A percentile compares a stretch with the other conserved stretches of the same genome.
Evolutionary conservation across 73 alveolate genomes (phyloP).

Genomic region (Blepharisma stoltei): DNA sequence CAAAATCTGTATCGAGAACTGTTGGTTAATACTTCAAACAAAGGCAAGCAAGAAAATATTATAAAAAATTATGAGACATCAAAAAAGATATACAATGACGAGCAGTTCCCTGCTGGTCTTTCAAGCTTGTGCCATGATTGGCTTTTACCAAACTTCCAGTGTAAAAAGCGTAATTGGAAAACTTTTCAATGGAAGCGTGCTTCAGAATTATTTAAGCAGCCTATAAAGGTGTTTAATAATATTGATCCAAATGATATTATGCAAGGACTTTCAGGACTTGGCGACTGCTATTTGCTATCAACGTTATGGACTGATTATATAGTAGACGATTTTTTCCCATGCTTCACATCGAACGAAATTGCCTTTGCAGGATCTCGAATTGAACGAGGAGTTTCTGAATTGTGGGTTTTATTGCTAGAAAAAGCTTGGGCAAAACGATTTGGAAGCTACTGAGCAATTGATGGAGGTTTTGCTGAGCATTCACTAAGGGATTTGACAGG

Average conservation of each 20-base stretch:
- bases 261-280: constrained; percentile 58
- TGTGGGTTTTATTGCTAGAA: constrained; percentile 96
- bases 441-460: constrained; percentile 88
- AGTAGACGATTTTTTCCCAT: constrained; percentile 92
- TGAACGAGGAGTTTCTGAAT: constrained; percentile 79
- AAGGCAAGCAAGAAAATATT: constrained; percentile 3
- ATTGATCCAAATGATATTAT: constrained; percentile 67
- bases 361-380: constrained; percentile 68
- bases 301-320: constrained; percentile 70
- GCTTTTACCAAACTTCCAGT: neutral
- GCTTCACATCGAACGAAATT: constrained; percentile 49
- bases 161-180: constrained; percentile 4
- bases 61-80: neutral
- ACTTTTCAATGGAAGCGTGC: constrained; percentile 57
- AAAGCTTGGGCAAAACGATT: constrained; percentile 98
- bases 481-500: constrained; percentile 89
- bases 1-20: neutral
- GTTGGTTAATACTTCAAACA: neutral
- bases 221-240: constrained; percentile 41
- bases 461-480: constrained; percentile 85
- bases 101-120: constrained; percentile 34
- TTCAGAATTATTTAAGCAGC: constrained; percentile 44
- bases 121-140: constrained; percentile 22
- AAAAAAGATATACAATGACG: constrained; percentile 22
- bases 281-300: constrained; percentile 78